Base-by-base conservation (phyloP, 768 basidiomycete genomes). In the Imleria badia region DNA sequence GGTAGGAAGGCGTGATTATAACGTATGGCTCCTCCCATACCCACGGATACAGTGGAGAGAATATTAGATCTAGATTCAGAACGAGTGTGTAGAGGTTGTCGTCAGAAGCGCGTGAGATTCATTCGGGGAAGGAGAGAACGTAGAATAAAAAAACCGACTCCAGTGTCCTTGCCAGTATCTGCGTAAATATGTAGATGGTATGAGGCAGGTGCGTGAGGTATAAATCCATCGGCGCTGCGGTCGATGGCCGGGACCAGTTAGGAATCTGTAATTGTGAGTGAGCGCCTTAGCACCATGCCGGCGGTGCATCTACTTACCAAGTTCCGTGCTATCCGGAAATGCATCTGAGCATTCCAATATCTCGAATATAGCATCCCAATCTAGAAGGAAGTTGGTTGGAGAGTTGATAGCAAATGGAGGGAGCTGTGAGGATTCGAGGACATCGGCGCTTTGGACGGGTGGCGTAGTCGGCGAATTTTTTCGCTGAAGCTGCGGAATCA, bases 291-390 rank as follows among this genome's bases (percentile, higher is more conserved):
- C 15, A 19, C n/a, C 7, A 33, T 35, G 19, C 15, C 29, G 13
- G 23, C 45, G 22, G 12, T 15, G 50, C 33, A 44, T 39, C n/a
- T 14, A 38, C 63, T 66, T 34, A 63, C 66, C 40, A 60, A 20
- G 43, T 51, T 33, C 34, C 10, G n/a, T 11, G 19, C 10, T 17
- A 23, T 49, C 49, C 11, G 15, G 22, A 23, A 15, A 14, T 36
- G 17, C 20, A 5, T 57, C 39, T 13, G 62, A 58, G 38, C 54
- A 60, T 22, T 53, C 68, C 38, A 70, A 44, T 22, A 65, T 29
- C n/a, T 71, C 65, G 39, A 72, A 70, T 55, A 70, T 70, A 15
- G 31, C 49, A 42, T 70, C 71, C 69, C 69, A 70, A 40, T 70
- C 71, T 12, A 70, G 49, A 17, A 47, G 64, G 15, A 54, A 61